Percentiles rank a stretch among this genome's conserved stretches.
Conservation (phyloP, 169 alveolate species). For the Plasmodium adleri region DNA sequence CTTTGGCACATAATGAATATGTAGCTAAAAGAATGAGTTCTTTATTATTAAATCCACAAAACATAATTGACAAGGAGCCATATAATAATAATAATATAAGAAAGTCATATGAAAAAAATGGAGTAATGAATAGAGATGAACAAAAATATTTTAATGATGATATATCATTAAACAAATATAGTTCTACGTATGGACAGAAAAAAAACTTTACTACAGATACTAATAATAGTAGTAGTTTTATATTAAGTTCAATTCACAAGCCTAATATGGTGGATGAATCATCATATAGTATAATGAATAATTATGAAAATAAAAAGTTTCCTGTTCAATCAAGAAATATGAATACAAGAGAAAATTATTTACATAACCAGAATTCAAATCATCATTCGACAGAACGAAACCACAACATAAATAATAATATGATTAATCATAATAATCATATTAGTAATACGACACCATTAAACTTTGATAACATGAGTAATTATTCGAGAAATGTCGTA, state of each 20-base stretch:
- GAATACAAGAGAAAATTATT: slow-evolving; percentile 7
- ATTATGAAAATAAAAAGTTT: slow-evolving; percentile 36
- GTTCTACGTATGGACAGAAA: slow-evolving; percentile 17
- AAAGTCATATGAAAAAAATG: slow-evolving; percentile 16
- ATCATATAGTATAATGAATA: slow-evolving; percentile 17
- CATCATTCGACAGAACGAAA: slow-evolving; percentile 21
- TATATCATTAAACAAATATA: slow-evolving; percentile 37
- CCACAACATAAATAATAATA: not conserved
- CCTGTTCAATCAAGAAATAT: slow-evolving; percentile 13
- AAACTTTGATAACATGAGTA: slow-evolving; percentile 43
- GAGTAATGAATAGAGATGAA: slow-evolving; percentile 14
- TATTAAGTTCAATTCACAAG: slow-evolving; percentile 37
- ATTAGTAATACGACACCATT: slow-evolving; percentile 15
- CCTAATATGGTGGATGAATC: slow-evolving; percentile 18
- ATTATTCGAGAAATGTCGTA: slow-evolving; percentile 34
- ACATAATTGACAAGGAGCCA: slow-evolving; percentile 8
- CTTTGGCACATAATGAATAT: slow-evolving; percentile 46
- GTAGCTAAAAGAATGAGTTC: slow-evolving; percentile 68
- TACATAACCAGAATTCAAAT: slow-evolving; percentile 19
- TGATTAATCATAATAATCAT: no score
- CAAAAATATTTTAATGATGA: slow-evolving; percentile 19
- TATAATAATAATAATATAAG: slow-evolving; percentile 10
- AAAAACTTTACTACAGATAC: slow-evolving; percentile 44
- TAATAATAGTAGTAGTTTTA: slow-evolving; percentile 54
- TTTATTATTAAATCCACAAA: slow-evolving; percentile 25